phyloP scores from a whole-genome alignment of 768 basidiomycete species.

The Lactifluus piperatus region DNA sequence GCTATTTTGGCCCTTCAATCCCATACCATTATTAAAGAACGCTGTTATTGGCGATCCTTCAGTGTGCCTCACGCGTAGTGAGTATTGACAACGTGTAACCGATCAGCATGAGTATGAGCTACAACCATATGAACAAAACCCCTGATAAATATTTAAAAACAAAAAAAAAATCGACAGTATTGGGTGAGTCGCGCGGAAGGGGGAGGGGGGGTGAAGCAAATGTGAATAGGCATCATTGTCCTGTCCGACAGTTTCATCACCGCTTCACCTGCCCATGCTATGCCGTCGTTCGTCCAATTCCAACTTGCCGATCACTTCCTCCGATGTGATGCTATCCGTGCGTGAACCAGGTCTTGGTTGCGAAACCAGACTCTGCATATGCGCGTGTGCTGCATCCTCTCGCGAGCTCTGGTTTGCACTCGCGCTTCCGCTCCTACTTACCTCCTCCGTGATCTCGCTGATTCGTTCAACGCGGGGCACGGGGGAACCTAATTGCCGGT shows the following conservation, averaged over 20 bases:
- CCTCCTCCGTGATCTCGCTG: slow-evolving; percentile 19
- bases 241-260: not conserved
- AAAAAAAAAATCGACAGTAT: not conserved
- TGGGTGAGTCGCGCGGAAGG: not conserved
- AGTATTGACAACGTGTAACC: not conserved
- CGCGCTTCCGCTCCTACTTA: not conserved
- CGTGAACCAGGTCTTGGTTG: slow-evolving; percentile 28
- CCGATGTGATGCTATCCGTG: slow-evolving; percentile 36
- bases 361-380: slow-evolving; percentile 12
- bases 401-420: slow-evolving; percentile 16
- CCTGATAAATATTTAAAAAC: not conserved
- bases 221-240: not conserved
- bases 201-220: not conserved
- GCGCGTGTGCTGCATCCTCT: slow-evolving; percentile 18
- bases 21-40: no score
- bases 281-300: slow-evolving; percentile 30
- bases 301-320: slow-evolving; percentile 49
- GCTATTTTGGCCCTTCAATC: no score
- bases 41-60: not conserved
- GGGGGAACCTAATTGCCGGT: slow-evolving; percentile 5
- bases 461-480: slow-evolving; percentile 17
- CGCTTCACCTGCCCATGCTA: slow-evolving; percentile 9
- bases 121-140: slow-evolving; percentile 12
- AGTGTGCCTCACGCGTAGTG: not conserved
- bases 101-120: slow-evolving; percentile 14